Evolutionary conservation across 352 stramenopile species (phyloP), one percentile per base, ranked within the genome.

Genomic region (Hyaloperonospora arabidopsidis): DNA sequence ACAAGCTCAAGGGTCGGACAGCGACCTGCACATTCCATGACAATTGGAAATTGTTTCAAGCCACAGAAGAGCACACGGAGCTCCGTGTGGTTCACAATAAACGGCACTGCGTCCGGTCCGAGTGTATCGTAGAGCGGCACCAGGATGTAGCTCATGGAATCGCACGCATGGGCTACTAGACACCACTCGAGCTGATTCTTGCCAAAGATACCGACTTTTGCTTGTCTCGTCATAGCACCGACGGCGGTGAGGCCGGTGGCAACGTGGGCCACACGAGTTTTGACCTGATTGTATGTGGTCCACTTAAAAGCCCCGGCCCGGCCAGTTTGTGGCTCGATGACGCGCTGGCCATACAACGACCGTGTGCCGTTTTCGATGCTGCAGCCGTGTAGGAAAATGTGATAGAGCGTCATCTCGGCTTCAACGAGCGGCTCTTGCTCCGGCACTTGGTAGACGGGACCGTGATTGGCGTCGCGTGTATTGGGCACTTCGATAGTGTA

Each of bases 101-200:
- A 87, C 17, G 78, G 76, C 41, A 87, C 70, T 0, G 76, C 79
- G 18, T 86, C 76, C 3, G 79, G 70, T 1, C 82, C 79, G 5
- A 92, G 71, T 52, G 81, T 91, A 57, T 92, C 79, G 59, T 92
- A 92, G 12, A 92, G 69, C 46, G 82, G 82, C 45, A 89, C 79
- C 22, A 87, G 54, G 39, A 70, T 54, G 60, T 80, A 89, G 35
- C 67, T 59, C 76, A 80, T 82, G 64, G 72, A 76, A 61, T 87
- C 72, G 49, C 64, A 79, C 5, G 72, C 76, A 43, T 85, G 76
- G 12, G 67, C 55, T 5, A 65, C 63, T 5, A 89, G 53, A 44
- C 65, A 74, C 79, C 79, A 89, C 64, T 89, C 76, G 41, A 74
- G 48, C 49, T 81, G 72, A 64, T 89, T 89, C 67, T 85, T 86